Percentiles rank a stretch among this genome's conserved stretches.
phyloP scores from a whole-genome alignment of 495 filamentous ascomycete genomes.

The Xylaria castorea region DNA sequence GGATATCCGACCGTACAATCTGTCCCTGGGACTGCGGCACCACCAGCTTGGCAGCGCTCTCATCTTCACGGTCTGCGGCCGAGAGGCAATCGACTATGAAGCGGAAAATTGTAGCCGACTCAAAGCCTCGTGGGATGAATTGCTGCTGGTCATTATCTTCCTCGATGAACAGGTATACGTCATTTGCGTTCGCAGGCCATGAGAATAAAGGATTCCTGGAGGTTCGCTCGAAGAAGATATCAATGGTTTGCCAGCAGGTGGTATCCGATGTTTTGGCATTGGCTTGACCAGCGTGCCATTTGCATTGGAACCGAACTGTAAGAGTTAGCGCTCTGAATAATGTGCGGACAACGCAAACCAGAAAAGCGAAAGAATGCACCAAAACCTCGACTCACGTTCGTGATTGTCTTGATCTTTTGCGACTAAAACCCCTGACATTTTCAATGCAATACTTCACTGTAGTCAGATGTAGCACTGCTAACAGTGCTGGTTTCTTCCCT shows the following conservation, averaged over 20 bases:
- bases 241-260: not conserved
- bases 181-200: conserved; percentile 5
- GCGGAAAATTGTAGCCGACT: not conserved
- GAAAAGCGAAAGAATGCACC: not conserved
- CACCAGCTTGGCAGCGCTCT: conserved; percentile 3
- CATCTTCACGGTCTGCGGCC: conserved; percentile 3
- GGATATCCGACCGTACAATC: conserved; percentile 2
- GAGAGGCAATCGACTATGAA: conserved; percentile 3
- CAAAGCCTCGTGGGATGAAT: not conserved
- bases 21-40: not conserved
- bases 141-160: not conserved
- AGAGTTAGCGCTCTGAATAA: not conserved
- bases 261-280: not conserved
- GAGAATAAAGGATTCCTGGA: not conserved
- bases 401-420: not conserved
- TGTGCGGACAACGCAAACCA: not conserved
- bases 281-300: not conserved
- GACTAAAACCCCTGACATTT: not conserved
- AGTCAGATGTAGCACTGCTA: not conserved
- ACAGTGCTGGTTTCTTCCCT: not conserved
- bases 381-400: not conserved
- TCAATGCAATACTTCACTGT: not conserved
- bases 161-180: not conserved
- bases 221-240: not conserved
- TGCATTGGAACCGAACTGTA: conserved; percentile 4